Conservation (phyloP, 345 rosid genomes). For the Murraya koenigii region DNA sequence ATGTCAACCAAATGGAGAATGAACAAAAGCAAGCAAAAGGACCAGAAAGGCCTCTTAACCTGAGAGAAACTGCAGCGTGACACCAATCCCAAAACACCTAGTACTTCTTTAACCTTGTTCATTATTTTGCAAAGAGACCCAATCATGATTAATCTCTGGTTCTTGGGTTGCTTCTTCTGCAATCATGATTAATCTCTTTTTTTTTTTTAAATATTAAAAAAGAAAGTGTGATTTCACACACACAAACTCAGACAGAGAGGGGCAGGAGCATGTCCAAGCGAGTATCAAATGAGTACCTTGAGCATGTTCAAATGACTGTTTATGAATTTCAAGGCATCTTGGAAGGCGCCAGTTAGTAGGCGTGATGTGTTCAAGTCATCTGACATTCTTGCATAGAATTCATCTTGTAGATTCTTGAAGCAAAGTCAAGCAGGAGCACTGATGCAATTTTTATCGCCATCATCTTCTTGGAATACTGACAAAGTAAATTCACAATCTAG, state of each 20-base stretch:
- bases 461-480: slow-evolving; percentile 40
- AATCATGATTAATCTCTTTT: no score
- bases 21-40: not conserved
- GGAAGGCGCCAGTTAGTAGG: slow-evolving; percentile 74
- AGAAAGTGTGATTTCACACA: not conserved
- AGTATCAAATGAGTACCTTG: slow-evolving; percentile 42
- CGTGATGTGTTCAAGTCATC: slow-evolving; percentile 81
- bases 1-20: not conserved
- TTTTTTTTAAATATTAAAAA: not conserved
- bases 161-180: slow-evolving; percentile 79
- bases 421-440: slow-evolving; percentile 34
- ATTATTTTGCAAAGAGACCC: slow-evolving; percentile 59
- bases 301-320: slow-evolving; percentile 56
- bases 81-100: slow-evolving; percentile 62
- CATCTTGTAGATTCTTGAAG: slow-evolving; percentile 47
- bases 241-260: not conserved
- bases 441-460: slow-evolving; percentile 28
- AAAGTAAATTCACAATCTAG: slow-evolving; percentile 69
- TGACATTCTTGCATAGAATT: slow-evolving; percentile 66
- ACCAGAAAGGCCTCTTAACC: slow-evolving; percentile 24
- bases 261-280: not conserved
- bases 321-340: slow-evolving; percentile 71
- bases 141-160: slow-evolving; percentile 46
- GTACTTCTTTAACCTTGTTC: slow-evolving; percentile 53
- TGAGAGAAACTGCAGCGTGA: slow-evolving; percentile 48